Base-by-base conservation (phyloP, 495 filamentous ascomycete species). In the Aspergillus carlsbadensis region DNA sequence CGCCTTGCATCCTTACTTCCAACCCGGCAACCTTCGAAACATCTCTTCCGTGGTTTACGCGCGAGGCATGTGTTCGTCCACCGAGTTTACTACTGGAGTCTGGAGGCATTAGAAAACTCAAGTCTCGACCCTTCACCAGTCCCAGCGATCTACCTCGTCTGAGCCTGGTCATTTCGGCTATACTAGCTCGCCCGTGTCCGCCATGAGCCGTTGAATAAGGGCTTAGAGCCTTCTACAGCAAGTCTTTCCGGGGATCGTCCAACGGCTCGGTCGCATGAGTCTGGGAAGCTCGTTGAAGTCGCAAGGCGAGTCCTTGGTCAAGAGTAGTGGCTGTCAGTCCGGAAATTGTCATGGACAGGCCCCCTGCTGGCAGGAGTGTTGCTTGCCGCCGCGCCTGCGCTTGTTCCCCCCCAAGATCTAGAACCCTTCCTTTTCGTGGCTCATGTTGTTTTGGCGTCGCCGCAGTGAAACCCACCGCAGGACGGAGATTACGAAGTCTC, bases 381-480 rank as follows among this genome's bases (percentile, higher is more conserved):
- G 47, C 47, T 50, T 50, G 47, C 34, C 48, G 48, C 48, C 48
- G 48, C 48, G 35, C 40, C 35, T 52, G 48, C 36, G 48, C 48
- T 52, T 52, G 48, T 41, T 39, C 40, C 18, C 47, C 10, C 13
- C 22, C 14, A 2, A 37, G 46, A 31, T 49, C 46, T 49, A 36
- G 46, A 49, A 49, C 17, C 11, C 36, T 6, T 5, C 10, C 11
- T 17, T 31, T 14, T 18, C 15, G 29, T 48, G 20, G 44, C 34
- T 47, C 44, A 47, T 29, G 22, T 47, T 29, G 22, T 47, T 47
- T 36, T 22, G 46, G 17, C 10, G 24, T 4, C 11, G 42, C 8
- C 26, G n/a, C 42, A 45, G 13, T 10, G 46, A 18, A 18, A 22
- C 18, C 46, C 22, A 33, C 33, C 46, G 46, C 20, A 17, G 14